Conservation (phyloP, 345 rosid genomes). For the Durio zibethinus region DNA sequence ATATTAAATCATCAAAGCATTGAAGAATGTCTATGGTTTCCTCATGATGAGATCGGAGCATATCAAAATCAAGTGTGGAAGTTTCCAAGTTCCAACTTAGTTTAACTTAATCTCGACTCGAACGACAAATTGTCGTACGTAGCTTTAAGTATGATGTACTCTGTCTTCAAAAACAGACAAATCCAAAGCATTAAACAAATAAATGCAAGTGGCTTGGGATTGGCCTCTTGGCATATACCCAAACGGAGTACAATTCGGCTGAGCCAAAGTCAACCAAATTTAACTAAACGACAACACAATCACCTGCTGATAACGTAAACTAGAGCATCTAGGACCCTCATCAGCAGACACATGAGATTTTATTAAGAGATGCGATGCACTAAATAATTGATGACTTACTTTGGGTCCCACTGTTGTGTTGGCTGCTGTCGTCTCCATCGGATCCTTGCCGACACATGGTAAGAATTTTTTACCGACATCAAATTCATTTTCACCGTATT, state of each 20-base stretch:
- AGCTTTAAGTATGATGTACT: neutral
- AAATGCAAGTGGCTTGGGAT: neutral
- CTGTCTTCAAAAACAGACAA: constrained; percentile 10
- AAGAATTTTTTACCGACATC: constrained; percentile 18
- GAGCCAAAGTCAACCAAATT: constrained; percentile 21
- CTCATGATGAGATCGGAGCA: neutral
- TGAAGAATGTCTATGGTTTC: neutral
- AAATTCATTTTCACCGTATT: constrained; percentile 17
- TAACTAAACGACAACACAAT: constrained; percentile 24
- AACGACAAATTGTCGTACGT: constrained; percentile 10
- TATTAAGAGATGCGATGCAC: constrained; percentile 17
- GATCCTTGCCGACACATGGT: constrained; percentile 56
- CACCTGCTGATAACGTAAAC: constrained; percentile 5
- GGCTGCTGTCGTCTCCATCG: constrained; percentile 27
- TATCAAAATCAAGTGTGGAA: neutral
- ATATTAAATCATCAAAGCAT: neutral
- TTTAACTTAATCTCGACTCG: neutral
- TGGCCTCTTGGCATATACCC: neutral
- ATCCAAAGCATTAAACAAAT: neutral
- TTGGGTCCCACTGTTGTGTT: constrained; percentile 41
- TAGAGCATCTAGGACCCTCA: constrained; percentile 26
- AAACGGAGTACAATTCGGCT: neutral
- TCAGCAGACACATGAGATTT: constrained; percentile 38
- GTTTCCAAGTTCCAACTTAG: neutral
- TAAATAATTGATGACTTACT: constrained; percentile 39